These are phyloP conservation scores for Sanghuangporus weigelae DNA, from an alignment of 1,284 basidiomycete species.

Conservation along the genomic window DNA sequence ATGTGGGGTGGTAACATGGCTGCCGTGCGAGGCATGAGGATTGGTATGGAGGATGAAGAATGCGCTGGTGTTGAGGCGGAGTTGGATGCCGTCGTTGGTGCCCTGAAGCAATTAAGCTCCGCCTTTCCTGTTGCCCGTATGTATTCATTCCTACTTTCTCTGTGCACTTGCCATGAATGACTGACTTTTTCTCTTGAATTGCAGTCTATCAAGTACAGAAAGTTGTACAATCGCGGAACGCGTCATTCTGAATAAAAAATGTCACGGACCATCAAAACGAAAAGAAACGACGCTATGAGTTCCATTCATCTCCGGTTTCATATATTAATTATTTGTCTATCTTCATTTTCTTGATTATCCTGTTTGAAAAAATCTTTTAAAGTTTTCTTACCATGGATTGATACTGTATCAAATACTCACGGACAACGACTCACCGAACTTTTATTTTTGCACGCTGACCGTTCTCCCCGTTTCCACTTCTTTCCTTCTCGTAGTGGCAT, in stretches of 20 bases:
- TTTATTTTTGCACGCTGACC: neutral
- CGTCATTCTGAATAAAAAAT: neutral
- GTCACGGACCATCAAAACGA: neutral
- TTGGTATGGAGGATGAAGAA: conserved; percentile 2
- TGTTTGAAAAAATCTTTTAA: neutral
- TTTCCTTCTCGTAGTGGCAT: neutral
- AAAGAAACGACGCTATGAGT: neutral
- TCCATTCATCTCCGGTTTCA: neutral
- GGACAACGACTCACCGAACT: neutral
- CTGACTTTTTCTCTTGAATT: neutral
- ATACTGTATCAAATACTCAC: neutral
- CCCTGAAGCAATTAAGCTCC: conserved; percentile 20
- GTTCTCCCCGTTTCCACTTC: neutral
- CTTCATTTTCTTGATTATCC: neutral
- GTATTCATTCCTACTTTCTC: conserved; percentile 3
- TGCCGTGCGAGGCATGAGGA: conserved; percentile 1
- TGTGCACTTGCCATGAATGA: neutral
- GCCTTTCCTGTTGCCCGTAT: conserved; percentile 21
- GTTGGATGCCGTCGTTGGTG: conserved; percentile 20
- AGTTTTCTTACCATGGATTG: no score
- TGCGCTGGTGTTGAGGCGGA: conserved; percentile 15
- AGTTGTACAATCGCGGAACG: conserved; percentile 20
- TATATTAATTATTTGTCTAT: neutral
- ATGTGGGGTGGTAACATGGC: conserved; percentile 15
- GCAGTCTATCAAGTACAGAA: conserved; percentile 20